Conservation (phyloP, 805 yeast species). For the Millerozyma acaciae region DNA sequence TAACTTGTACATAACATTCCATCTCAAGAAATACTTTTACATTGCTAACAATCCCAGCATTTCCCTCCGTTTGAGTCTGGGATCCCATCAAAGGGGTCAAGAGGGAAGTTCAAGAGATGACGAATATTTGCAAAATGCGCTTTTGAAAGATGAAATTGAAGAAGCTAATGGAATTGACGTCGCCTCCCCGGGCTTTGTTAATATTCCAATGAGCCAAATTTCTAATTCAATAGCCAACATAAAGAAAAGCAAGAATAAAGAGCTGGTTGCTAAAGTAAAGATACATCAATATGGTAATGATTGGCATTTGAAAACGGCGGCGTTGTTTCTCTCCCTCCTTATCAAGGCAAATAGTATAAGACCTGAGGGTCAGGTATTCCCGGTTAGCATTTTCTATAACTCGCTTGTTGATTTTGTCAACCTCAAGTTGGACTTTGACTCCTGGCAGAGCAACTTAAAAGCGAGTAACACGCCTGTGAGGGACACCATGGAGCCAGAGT, state of each 20-base stretch:
- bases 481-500: conserved; percentile 19
- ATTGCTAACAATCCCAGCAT: conserved; percentile 25
- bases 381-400: conserved; percentile 62
- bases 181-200: conserved; percentile 3
- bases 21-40: conserved; percentile 53
- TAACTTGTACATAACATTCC: conserved; percentile 76
- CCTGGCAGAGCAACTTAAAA: conserved; percentile 60
- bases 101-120: conserved; percentile 5
- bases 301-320: conserved; percentile 77
- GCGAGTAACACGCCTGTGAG: conserved; percentile 5
- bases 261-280: conserved; percentile 33
- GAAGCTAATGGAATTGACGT: conserved; percentile 8
- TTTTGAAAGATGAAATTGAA: conserved; percentile 17
- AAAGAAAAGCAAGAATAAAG: conserved; percentile 9
- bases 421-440: conserved; percentile 73
- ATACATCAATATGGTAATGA: conserved; percentile 67
- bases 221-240: conserved; percentile 5
- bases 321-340: conserved; percentile 52
- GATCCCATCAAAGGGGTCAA: background rate
- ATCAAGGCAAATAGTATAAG: conserved; percentile 49
- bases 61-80: conserved; percentile 7
- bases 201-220: conserved; percentile 1
- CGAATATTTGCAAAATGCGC: conserved; percentile 21
- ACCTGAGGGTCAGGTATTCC: conserved; percentile 14
- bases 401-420: conserved; percentile 77